Evolutionary conservation across 2,329 filamentous ascomycete genomes (phyloP), one percentile per base, ranked within the genome.

Genomic region (Monilinia laxa): DNA sequence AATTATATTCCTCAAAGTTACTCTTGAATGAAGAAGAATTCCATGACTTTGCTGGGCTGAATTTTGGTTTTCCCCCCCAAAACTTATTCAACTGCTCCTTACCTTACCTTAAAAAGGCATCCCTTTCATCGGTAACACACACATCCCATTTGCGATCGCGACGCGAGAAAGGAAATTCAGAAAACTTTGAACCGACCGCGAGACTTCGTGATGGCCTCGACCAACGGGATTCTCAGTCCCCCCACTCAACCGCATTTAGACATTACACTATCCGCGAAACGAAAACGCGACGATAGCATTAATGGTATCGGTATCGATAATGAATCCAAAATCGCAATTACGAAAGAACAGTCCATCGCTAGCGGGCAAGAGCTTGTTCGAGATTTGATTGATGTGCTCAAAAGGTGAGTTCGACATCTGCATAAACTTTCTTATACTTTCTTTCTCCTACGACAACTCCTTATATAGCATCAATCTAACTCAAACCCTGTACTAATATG

Each of bases 231-330:
- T 65, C 73, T 77, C 64, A 79, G 77, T 69, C 78, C 79, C 38
- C 70, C 71, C 31, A 72, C 72, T 59, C 75, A 73, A 57, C 71
- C 71, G 65, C 73, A 74, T 14, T 63, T 66, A 51, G 58, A 71
- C 49, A 72, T 76, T 62, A 74, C 75, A 64, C 72, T 79, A 45
- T 76, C 80, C 35, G 78, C 79, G 67, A 88, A 88, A 79, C 81
- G 85, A 76, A 88, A 88, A 79, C 85, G 85, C 81, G 84, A 86
- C 73, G 76, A 78, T 60, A 79, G 75, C 68, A 80, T 81, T 71
- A 75, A 76, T 70, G 70, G 74, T 67, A 64, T 67, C 62, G 28
- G 47, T 55, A 45, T 58, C 7, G 45, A 20, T 10, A 49, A 49
- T 28, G 68, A 73, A 63, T 72, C 71, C 58, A 71, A 71, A 60